Conservation (phyloP, 2,329 filamentous ascomycete genomes). For the Ceratocystis alfenasii region DNA sequence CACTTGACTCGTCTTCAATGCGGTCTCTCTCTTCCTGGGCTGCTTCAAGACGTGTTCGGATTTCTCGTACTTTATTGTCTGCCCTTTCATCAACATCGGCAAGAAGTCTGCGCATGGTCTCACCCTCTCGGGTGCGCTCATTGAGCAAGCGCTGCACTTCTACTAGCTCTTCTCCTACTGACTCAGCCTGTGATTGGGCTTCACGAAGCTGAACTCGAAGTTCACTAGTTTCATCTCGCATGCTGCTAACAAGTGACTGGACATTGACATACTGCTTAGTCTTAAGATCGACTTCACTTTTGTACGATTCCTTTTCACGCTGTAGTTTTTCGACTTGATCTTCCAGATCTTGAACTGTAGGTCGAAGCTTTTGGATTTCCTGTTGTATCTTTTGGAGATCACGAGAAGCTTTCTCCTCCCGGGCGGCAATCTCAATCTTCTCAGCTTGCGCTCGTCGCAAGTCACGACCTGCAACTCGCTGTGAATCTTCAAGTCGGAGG, state of each 20-base stretch:
- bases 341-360: conserved; percentile 54
- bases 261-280: conserved; percentile 73
- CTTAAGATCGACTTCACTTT: conserved; percentile 75
- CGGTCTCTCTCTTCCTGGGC: conserved; percentile 90
- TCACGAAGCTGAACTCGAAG: conserved; percentile 87
- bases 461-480: conserved; percentile 62
- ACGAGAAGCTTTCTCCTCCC: conserved; percentile 55
- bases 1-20: conserved; percentile 79
- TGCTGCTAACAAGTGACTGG: conserved; percentile 74
- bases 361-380: conserved; percentile 56
- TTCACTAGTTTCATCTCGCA: conserved; percentile 86
- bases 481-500: conserved; percentile 65
- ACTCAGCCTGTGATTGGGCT: conserved; percentile 66
- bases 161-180: conserved; percentile 78
- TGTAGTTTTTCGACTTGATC: conserved; percentile 57
- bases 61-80: conserved; percentile 72
- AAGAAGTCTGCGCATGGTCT: conserved; percentile 85
- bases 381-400: conserved; percentile 63
- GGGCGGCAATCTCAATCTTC: conserved; percentile 63
- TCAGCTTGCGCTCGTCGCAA: conserved; percentile 66
- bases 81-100: conserved; percentile 75
- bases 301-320: conserved; percentile 53
- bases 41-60: conserved; percentile 76
- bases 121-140: conserved; percentile 80
- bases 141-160: conserved; percentile 77